Evolutionary conservation across 805 yeast species (phyloP), one percentile per base, ranked within the genome.

Genomic region (Cyberlindnera mycetangii): DNA sequence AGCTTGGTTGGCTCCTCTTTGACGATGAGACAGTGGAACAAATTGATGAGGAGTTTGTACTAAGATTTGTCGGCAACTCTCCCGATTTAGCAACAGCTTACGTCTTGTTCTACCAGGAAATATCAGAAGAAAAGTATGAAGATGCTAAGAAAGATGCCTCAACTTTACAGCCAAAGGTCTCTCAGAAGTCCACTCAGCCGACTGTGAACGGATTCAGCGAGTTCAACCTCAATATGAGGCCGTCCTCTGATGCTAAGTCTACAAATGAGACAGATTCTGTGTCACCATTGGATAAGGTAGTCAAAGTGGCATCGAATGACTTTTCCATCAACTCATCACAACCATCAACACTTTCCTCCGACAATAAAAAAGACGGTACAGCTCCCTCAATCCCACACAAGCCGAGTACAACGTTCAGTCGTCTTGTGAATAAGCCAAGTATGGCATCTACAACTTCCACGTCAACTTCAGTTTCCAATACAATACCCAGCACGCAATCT

Each of bases 11-110:
- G 99, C 67, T 93, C 24, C 67, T 93, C 45, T 93, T 87, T 66
- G 99, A 93, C 62, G 99, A 93, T 62, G 98, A 93, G 63, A 82
- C 93, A 5, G 97, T 92, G 2, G 97, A 92, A 61, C 69, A 84
- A 14, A 89, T 93, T 9, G 89, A 83, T 52, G 96, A 89, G 50
- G 70, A 78, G 32, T 89, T 84, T 53, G 97, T 93, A 3, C 74
- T 81, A 62, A 77, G 85, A 54, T 93, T 90, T 58, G 84, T 88
- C 56, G 98, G 98, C 21, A 92, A 88, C 60, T 81, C 85, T 4
- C 84, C 86, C 3, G 93, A 95, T 7, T 73, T 88, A 57, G 89
- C 97, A 0, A 84, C 96, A 21, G 98, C 98, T 0, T 93, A 93
- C 64, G 82, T 93, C 21, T 67, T 93, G 42, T 87, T 90, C 56